Base-by-base conservation (phyloP, 306 rosid species). In the Arachis hypogaea region DNA sequence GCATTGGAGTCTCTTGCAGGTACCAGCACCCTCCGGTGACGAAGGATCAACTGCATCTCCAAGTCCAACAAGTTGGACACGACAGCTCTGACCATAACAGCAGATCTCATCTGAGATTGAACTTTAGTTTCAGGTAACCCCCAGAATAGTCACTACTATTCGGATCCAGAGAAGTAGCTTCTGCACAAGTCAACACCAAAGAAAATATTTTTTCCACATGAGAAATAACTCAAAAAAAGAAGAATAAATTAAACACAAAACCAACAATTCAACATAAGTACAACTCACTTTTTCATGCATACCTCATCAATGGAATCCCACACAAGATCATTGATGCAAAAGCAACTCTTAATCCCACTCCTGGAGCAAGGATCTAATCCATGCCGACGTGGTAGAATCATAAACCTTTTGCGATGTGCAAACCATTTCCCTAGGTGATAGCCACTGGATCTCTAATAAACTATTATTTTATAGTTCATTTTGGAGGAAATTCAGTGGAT, bases 401-500 rank as follows among this genome's bases (percentile, higher is more conserved):
- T 96, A 92, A 63, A 86, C 92, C 6, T 18, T 43, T 73, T 86
- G 92, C 36, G 84, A 74, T 42, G 49, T 80, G 54, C 98, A 92
- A 3, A 79, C 79, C 5, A 87, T 90, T 47, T 90, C 96, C 57
- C 30, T 30, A 1, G 94, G 98, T 12, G 81, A 51, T 4, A 60
- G 18, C 96, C 98, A 92, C 85, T 92, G 87, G 52, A 92, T 79
- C 88, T 90, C 98, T 60, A 92, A 56, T 18, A 18, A 18, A 18
- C 18, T 18, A 18, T 18, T 0, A 18, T 18, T 18, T 18, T 18
- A 18, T 18, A 18, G 18, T 18, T 18, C 18, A 18, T 18, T 18
- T 18, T 18, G 18, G 18, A 18, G 18, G 18, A 18, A 18, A 18
- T 18, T 18, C 18, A 18, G 18, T 18, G 18, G 18, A 18, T 18